Conservation (phyloP, 345 rosid genomes). For the Leavenworthia alabamica region DNA sequence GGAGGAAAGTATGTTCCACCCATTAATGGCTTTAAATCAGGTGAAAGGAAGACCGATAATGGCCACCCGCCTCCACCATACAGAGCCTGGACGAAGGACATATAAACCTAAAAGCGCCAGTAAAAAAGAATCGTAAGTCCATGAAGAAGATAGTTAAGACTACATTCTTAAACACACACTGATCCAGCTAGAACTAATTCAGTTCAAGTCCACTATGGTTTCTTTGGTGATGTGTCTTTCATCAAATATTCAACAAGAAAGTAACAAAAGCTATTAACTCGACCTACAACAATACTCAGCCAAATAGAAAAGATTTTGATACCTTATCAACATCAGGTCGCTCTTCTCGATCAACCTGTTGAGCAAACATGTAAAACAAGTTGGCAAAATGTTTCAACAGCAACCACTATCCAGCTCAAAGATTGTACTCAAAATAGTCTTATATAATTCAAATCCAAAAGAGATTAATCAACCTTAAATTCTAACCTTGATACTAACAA, state of each 20-base stretch:
- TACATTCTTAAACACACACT: not conserved
- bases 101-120: constrained; percentile 58
- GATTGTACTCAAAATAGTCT: not conserved
- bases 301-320: not conserved
- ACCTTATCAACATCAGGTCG: constrained; percentile 98
- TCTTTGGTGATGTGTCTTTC: not conserved
- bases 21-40: constrained; percentile 91
- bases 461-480: not conserved
- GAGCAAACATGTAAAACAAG: constrained; percentile 20
- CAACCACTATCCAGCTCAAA: not conserved
- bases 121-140: not conserved
- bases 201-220: not conserved
- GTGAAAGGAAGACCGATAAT: constrained; percentile 76
- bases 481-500: constrained; percentile 81
- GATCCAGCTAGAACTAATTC: not conserved
- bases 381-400: not conserved
- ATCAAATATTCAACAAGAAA: not conserved
- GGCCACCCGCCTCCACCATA: constrained; percentile 98
- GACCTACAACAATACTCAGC: not conserved
- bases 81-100: constrained; percentile 87
- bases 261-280: not conserved
- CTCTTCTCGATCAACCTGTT: constrained; percentile 92
- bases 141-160: not conserved
- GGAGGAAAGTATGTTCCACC: constrained; percentile 98
- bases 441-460: not conserved